These are phyloP conservation scores for Eutypella sp. DNA, from an alignment of 2,329 filamentous ascomycete genomes.

Conservation along the genomic window DNA sequence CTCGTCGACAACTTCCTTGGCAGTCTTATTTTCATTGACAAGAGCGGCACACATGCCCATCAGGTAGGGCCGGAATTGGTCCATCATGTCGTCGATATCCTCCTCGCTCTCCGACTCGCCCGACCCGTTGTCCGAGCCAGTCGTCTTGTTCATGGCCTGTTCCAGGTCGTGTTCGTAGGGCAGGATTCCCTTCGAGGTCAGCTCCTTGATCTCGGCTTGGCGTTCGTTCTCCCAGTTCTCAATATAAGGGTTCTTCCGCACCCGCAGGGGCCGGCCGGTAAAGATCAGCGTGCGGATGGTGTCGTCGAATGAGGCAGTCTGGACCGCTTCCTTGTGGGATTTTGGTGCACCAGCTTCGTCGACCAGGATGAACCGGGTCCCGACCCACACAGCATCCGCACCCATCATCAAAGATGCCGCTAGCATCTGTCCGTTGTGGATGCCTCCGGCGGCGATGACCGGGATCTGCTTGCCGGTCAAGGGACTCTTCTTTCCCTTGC, in stretches of 20 bases:
- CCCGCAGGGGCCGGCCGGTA: conserved; percentile 90
- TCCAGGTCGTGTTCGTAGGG: conserved; percentile 95
- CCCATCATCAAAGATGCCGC: conserved; percentile 91
- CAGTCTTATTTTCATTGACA: conserved; percentile 85
- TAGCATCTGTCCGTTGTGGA: conserved; percentile 86
- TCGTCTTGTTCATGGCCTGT: conserved; percentile 50
- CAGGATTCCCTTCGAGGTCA: conserved; percentile 83
- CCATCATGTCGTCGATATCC: conserved; percentile 79
- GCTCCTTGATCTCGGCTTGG: conserved; percentile 81
- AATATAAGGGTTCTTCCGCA: conserved; percentile 92
- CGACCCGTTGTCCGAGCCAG: conserved; percentile 43
- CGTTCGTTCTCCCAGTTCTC: conserved; percentile 95
- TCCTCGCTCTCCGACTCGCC: conserved; percentile 56
- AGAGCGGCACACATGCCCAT: conserved; percentile 98
- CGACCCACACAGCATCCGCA: conserved; percentile 90
- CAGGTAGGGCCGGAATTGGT: conserved; percentile 49
- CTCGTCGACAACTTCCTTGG: conserved; percentile 91
- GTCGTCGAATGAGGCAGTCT: conserved; percentile 88
- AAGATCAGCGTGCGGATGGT: conserved; percentile 98
- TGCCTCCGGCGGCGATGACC: conserved; percentile 88
- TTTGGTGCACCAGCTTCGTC: conserved; percentile 93
- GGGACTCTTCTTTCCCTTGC: conserved; percentile 76
- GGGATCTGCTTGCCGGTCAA: conserved; percentile 84
- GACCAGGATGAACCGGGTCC: conserved; percentile 88
- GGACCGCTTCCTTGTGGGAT: conserved; percentile 91